Evolutionary conservation across 73 alveolate genomes (phyloP).

Genomic region (Urostyla sp.): DNA sequence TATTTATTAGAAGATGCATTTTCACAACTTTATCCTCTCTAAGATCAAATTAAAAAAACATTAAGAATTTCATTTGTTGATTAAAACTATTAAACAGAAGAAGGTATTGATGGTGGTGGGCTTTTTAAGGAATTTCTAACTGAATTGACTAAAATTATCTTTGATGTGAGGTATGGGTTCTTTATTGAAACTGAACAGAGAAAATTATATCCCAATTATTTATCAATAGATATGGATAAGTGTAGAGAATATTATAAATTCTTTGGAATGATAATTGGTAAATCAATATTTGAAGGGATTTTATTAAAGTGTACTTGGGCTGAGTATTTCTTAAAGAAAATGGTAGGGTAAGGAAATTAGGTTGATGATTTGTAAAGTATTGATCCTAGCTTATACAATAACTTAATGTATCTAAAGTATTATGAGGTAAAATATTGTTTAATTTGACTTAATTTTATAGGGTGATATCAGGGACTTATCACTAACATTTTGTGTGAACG

Average conservation of each 20-base stretch:
- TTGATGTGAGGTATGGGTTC: conserved; percentile 52
- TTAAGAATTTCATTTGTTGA: conserved; percentile 46
- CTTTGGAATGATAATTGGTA: conserved; percentile 64
- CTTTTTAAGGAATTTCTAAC: conserved; percentile 67
- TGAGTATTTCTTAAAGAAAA: conserved; percentile 23
- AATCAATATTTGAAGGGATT: conserved; percentile 45
- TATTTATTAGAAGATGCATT: conserved; percentile 53
- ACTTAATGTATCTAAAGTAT: conserved; percentile 70
- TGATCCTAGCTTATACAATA: conserved; percentile 68
- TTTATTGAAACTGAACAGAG: conserved; percentile 50
- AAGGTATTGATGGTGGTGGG: conserved; percentile 75
- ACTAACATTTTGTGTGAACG: conserved; percentile 49
- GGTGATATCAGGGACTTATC: conserved; percentile 71
- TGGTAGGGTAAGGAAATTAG: conserved; percentile 33
- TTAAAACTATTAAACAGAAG: conserved; percentile 34
- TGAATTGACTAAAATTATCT: conserved; percentile 28
- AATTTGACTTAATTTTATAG: no score
- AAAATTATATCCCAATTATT: conserved; percentile 50
- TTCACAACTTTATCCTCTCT: conserved; percentile 30
- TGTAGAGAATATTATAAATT: conserved; percentile 25
- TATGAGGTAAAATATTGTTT: no score
- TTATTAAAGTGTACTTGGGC: conserved; percentile 38
- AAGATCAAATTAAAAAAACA: conserved; percentile 36
- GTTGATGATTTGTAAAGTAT: conserved; percentile 73
- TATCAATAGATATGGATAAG: conserved; percentile 8